Percentiles rank a stretch among this genome's conserved stretches.
phyloP scores from a whole-genome alignment of 2,329 filamentous ascomycete genomes.

The Thermothelomyces thermophilus region DNA sequence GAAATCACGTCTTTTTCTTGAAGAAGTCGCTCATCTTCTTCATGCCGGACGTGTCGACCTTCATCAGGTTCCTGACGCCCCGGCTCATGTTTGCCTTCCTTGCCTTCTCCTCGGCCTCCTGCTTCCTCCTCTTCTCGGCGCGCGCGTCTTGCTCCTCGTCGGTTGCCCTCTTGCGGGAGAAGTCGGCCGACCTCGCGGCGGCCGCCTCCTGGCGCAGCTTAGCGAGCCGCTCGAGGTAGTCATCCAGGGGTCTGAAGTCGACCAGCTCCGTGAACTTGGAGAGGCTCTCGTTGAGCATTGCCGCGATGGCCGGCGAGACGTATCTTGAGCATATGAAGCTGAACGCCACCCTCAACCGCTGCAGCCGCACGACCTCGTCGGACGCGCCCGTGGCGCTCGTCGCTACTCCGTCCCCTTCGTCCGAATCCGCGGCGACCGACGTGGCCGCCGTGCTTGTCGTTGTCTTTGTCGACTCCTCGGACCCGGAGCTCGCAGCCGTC shows the following conservation, averaged over 20 bases:
- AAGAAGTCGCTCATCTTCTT: slow-evolving; percentile 97
- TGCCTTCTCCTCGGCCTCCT: slow-evolving; percentile 83
- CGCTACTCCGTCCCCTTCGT: slow-evolving; percentile 30
- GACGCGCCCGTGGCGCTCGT: slow-evolving; percentile 42
- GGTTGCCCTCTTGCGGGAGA: slow-evolving; percentile 58
- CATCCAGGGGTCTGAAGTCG: slow-evolving; percentile 65
- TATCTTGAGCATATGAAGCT: slow-evolving; percentile 60
- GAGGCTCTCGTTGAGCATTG: slow-evolving; percentile 38
- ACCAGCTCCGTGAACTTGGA: slow-evolving; percentile 29
- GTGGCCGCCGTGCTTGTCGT: slow-evolving; percentile 36
- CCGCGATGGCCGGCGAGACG: slow-evolving; percentile 40
- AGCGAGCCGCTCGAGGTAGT: slow-evolving; percentile 60
- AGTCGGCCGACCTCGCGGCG: slow-evolving; percentile 63
- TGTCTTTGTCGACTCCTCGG: slow-evolving; percentile 36
- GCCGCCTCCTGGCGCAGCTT: slow-evolving; percentile 65
- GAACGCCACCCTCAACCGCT: slow-evolving; percentile 58
- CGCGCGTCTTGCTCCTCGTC: slow-evolving; percentile 63
- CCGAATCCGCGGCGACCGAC: slow-evolving; percentile 29
- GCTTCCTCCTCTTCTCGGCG: slow-evolving; percentile 74
- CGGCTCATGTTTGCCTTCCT: slow-evolving; percentile 70
- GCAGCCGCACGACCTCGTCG: slow-evolving; percentile 47
- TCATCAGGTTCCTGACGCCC: slow-evolving; percentile 73
- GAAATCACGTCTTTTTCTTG: slow-evolving; percentile 49
- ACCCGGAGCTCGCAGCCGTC: slow-evolving; percentile 31
- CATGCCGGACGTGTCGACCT: slow-evolving; percentile 89